Conservation (phyloP, 2,329 filamentous ascomycete species). For the Cadophora gregata region DNA sequence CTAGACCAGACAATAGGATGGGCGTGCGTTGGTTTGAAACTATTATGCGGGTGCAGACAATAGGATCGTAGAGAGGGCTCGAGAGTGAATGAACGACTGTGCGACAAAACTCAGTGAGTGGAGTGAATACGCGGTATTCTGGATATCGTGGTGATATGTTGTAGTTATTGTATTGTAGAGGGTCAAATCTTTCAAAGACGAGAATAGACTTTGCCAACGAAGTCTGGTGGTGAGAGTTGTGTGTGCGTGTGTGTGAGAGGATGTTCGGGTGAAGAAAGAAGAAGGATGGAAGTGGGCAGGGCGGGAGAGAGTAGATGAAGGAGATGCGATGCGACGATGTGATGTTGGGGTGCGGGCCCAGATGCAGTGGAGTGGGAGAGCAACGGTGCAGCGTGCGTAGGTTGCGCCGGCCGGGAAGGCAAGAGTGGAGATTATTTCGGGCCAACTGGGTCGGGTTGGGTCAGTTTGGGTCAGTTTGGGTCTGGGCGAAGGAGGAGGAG, state of each 20-base stretch:
- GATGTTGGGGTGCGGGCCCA: neutral
- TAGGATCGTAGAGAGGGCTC: conserved; percentile 10
- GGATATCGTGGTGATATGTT: conserved; percentile 16
- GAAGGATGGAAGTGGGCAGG: neutral
- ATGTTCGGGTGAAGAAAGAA: conserved; percentile 4
- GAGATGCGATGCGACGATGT: neutral
- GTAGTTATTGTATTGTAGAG: conserved; percentile 36
- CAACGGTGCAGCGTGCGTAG: neutral
- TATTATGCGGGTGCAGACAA: conserved; percentile 7
- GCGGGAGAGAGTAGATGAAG: neutral
- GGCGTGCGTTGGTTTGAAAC: conserved; percentile 6
- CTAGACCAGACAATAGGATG: neutral
- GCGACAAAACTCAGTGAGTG: conserved; percentile 14
- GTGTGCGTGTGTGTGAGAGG: conserved; percentile 7
- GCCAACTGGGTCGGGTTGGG: neutral
- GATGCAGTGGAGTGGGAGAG: neutral
- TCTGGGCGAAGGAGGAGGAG: neutral
- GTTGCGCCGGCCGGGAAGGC: neutral
- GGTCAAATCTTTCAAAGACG: conserved; percentile 41
- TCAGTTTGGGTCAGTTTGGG: neutral
- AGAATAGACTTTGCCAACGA: conserved; percentile 62
- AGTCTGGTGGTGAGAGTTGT: conserved; percentile 46
- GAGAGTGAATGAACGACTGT: conserved; percentile 17
- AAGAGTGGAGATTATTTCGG: conserved; percentile 2
- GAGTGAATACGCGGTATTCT: conserved; percentile 20